Evolutionary conservation across 202 grass and related monocot genomes (phyloP).

Genomic region (Cymbopogon flexuosus): DNA sequence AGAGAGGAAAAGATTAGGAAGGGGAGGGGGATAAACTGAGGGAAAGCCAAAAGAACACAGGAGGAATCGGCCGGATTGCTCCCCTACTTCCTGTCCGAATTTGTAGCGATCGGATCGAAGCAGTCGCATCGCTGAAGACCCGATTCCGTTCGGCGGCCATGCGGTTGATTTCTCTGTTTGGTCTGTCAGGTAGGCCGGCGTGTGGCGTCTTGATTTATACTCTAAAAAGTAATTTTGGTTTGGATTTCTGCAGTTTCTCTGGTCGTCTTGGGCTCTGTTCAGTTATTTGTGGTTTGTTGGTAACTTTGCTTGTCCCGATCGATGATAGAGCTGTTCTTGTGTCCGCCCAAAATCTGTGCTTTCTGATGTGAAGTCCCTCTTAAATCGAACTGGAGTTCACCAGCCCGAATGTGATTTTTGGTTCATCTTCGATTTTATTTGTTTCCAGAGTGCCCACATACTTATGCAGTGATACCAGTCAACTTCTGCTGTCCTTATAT

Average conservation of each 20-base stretch:
- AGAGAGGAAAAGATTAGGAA: neutral
- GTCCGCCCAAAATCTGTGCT: neutral
- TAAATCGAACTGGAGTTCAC: neutral
- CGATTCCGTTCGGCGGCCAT: conserved; percentile 32
- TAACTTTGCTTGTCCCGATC: conserved; percentile 3
- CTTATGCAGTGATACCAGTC: neutral
- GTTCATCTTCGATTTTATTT: neutral
- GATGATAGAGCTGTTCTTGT: neutral
- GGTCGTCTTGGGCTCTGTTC: neutral
- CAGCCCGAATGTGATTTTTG: conserved; percentile 6
- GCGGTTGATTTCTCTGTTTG: conserved; percentile 21
- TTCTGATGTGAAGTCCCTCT: neutral
- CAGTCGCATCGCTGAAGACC: neutral
- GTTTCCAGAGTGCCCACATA: neutral
- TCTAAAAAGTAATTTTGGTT: neutral
- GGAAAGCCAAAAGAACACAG: neutral
- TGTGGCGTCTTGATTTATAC: neutral
- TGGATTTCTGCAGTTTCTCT: conserved; percentile 22
- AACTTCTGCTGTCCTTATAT: neutral
- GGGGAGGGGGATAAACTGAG: neutral
- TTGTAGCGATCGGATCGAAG: conserved; percentile 20
- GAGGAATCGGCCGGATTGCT: neutral
- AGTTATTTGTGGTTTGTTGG: neutral
- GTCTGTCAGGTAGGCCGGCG: conserved; percentile 13
- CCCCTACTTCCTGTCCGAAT: neutral